Percentiles rank a stretch among this genome's conserved stretches.
phyloP scores from a whole-genome alignment of 208 protist species.

The Crithidia mellificae region DNA sequence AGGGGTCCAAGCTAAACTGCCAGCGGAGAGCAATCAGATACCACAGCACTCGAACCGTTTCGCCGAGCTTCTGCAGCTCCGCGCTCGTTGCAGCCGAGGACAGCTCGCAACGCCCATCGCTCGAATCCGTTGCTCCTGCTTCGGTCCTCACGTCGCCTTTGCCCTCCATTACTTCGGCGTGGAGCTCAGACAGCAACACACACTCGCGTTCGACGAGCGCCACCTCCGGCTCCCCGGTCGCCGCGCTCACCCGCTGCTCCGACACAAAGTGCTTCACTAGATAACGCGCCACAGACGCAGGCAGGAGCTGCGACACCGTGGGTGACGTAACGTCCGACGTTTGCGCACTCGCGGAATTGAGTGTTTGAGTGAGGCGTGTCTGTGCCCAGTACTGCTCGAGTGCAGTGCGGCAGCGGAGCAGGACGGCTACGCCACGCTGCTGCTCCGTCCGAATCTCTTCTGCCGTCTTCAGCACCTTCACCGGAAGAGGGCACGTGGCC shows the following conservation, averaged over 20 bases:
- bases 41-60: conserved; percentile 46
- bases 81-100: neutral
- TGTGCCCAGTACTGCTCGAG: conserved; percentile 19
- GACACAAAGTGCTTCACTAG: conserved; percentile 9
- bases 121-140: too few species aligned
- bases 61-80: conserved; percentile 20
- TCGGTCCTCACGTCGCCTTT: too few species aligned
- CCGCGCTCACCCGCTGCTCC: neutral
- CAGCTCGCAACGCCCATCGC: too few species aligned
- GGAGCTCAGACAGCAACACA: conserved; percentile 8
- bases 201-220: conserved; percentile 21
- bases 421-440: conserved; percentile 11
- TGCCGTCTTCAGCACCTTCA: conserved; percentile 2
- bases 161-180: neutral
- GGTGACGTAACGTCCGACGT: neutral
- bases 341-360: neutral
- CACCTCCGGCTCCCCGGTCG: conserved; percentile 33
- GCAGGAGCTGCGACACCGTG: neutral
- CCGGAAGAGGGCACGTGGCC: neutral
- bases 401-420: conserved; percentile 14
- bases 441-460: conserved; percentile 14
- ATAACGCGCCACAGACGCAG: conserved; percentile 9
- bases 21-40: conserved; percentile 45
- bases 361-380: too few species aligned
- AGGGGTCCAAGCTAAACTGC: conserved; percentile 29